These are phyloP conservation scores for Prunella vulgaris DNA, from an alignment of 257 asterid species.

Conservation along the genomic window DNA sequence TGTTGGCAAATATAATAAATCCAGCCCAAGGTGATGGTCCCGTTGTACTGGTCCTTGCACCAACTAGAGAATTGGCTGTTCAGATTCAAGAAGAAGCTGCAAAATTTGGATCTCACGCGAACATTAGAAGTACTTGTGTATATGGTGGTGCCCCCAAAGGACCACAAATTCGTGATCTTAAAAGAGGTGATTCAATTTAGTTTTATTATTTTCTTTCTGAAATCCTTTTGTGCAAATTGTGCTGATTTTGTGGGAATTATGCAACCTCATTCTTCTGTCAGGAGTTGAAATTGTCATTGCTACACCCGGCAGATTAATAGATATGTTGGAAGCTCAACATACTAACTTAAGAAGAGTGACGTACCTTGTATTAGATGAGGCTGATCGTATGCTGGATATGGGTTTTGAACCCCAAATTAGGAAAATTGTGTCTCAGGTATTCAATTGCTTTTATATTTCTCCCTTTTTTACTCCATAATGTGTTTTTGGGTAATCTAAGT, in stretches of 20 bases:
- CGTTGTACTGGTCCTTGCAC: slow-evolving; percentile 74
- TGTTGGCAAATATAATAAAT: slow-evolving; percentile 14
- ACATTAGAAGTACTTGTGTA: slow-evolving; percentile 75
- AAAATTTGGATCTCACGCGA: slow-evolving; percentile 66
- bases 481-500: background rate
- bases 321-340: slow-evolving; percentile 85
- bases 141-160: slow-evolving; percentile 98
- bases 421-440: slow-evolving; percentile 78
- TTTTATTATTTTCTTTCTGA: slow-evolving; percentile 3
- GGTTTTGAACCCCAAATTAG: slow-evolving; percentile 98
- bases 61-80: slow-evolving; percentile 91
- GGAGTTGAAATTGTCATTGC: slow-evolving; percentile 94
- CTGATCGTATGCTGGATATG: slow-evolving; percentile 97
- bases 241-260: slow-evolving; percentile 6
- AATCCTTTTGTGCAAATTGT: background rate
- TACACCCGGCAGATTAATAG: slow-evolving; percentile 92
- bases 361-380: slow-evolving; percentile 90
- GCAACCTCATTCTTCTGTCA: slow-evolving; percentile 26
- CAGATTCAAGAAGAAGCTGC: slow-evolving; percentile 86
- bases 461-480: background rate
- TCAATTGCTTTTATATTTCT: background rate
- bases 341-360: slow-evolving; percentile 87
- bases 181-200: slow-evolving; percentile 47
- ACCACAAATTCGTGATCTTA: slow-evolving; percentile 88
- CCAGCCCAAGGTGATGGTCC: slow-evolving; percentile 90